Evolutionary conservation across 2,329 filamentous ascomycete species (phyloP).

Genomic region (Capronia coronata): DNA sequence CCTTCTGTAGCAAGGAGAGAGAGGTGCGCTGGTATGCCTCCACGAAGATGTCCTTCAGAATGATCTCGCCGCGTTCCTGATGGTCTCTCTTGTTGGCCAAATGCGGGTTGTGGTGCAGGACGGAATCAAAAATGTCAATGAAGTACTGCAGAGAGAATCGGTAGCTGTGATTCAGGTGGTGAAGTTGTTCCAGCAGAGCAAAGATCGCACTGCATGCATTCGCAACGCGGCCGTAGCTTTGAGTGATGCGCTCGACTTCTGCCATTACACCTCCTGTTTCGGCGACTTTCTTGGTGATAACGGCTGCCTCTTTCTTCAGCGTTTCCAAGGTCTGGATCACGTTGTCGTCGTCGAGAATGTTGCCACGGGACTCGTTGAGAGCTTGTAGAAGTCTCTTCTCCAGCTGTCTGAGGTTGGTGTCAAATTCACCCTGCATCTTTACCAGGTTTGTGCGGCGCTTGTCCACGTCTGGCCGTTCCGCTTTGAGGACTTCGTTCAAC

Average conservation of each 20-base stretch:
- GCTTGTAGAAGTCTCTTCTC: slow-evolving; percentile 92
- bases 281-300: slow-evolving; percentile 92
- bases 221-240: slow-evolving; percentile 88
- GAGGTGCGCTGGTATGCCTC: slow-evolving; percentile 92
- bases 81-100: slow-evolving; percentile 66
- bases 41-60: slow-evolving; percentile 84
- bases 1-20: slow-evolving; percentile 83
- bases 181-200: slow-evolving; percentile 89
- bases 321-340: slow-evolving; percentile 97
- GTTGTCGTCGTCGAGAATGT: slow-evolving; percentile 96
- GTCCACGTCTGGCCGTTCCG: slow-evolving; percentile 93
- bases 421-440: slow-evolving; percentile 98
- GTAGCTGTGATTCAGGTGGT: slow-evolving; percentile 98
- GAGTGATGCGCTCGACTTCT: slow-evolving; percentile 92
- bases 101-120: slow-evolving; percentile 72
- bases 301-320: slow-evolving; percentile 92
- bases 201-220: slow-evolving; percentile 95
- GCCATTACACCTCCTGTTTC: slow-evolving; percentile 98
- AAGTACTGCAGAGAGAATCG: slow-evolving; percentile 99
- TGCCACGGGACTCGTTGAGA: slow-evolving; percentile 93
- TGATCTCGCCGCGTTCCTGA: slow-evolving; percentile 75
- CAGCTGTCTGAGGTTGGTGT: slow-evolving; percentile 89
- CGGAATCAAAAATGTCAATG: slow-evolving; percentile 91
- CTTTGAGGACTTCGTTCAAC: slow-evolving; percentile 93
- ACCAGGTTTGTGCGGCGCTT: slow-evolving; percentile 94